Conservation (phyloP, 495 filamentous ascomycete genomes). For the Diplogelasinospora grovesii region DNA sequence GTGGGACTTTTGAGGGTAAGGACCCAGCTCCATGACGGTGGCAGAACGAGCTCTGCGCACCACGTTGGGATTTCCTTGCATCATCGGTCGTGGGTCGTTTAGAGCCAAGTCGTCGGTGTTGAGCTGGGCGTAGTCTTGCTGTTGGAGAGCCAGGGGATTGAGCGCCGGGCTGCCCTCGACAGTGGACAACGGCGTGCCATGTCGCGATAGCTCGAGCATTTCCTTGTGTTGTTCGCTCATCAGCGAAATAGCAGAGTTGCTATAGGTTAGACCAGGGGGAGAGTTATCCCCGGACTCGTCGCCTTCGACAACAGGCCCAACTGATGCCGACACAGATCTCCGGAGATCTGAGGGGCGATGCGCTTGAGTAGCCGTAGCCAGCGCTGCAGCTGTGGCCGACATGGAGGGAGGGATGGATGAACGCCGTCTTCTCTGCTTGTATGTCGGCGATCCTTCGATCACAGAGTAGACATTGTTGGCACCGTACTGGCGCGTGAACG, state of each 20-base stretch:
- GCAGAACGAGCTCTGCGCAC: slow-evolving; percentile 88
- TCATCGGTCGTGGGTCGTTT: slow-evolving; percentile 52
- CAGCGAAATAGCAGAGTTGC: slow-evolving; percentile 51
- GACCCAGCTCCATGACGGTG: slow-evolving; percentile 91
- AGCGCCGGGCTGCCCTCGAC: slow-evolving; percentile 71
- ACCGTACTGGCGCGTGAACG: slow-evolving; percentile 69
- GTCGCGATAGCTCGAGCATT: slow-evolving; percentile 72
- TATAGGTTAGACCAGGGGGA: slow-evolving; percentile 61
- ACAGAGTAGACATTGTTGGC: slow-evolving; percentile 84
- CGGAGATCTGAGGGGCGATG: slow-evolving; percentile 79
- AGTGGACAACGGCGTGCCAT: slow-evolving; percentile 77
- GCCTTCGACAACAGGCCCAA: slow-evolving; percentile 72
- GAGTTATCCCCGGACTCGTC: slow-evolving; percentile 66
- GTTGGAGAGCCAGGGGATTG: slow-evolving; percentile 57
- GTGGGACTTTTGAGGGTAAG: slow-evolving; percentile 95
- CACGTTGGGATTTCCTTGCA: slow-evolving; percentile 63
- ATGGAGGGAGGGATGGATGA: slow-evolving; percentile 81
- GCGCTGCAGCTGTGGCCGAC: slow-evolving; percentile 55
- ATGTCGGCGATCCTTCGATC: slow-evolving; percentile 95
- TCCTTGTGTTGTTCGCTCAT: slow-evolving; percentile 65
- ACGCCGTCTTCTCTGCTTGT: slow-evolving; percentile 91
- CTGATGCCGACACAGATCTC: slow-evolving; percentile 84
- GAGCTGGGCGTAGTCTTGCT: slow-evolving; percentile 60
- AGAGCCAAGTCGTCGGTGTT: slow-evolving; percentile 58
- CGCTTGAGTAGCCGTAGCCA: slow-evolving; percentile 46